Percentiles rank a stretch among this genome's conserved stretches.
Conservation (phyloP, 768 basidiomycete genomes). For the Boletus barrowsii region DNA sequence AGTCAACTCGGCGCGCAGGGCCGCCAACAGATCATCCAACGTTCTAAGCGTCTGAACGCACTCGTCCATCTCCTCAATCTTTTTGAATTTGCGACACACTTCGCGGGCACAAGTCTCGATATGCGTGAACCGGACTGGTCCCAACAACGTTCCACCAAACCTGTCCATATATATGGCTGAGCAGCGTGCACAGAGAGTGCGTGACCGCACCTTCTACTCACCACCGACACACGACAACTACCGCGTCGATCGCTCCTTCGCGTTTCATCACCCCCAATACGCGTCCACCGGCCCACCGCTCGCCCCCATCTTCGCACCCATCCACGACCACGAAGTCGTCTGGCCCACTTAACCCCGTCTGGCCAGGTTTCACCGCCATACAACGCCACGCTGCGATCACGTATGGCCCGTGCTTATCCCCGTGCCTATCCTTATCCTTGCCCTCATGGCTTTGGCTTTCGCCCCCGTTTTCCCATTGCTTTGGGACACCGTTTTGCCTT, state of each 20-base stretch:
- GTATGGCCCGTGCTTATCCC: conserved; percentile 37
- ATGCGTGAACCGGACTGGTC: conserved; percentile 72
- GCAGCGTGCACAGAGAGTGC: neutral
- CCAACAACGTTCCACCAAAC: conserved; percentile 81
- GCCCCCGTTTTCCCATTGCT: no score
- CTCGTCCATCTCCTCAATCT: conserved; percentile 66
- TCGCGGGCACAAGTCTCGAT: conserved; percentile 74
- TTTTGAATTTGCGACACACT: conserved; percentile 67
- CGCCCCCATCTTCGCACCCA: conserved; percentile 74
- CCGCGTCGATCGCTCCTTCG: conserved; percentile 72
- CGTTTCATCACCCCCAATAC: conserved; percentile 66
- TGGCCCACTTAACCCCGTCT: conserved; percentile 62
- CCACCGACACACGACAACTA: conserved; percentile 80
- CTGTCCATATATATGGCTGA: conserved; percentile 34
- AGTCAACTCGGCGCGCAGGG: conserved; percentile 48
- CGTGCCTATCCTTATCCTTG: neutral
- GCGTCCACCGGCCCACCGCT: conserved; percentile 64
- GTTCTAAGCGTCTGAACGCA: conserved; percentile 51
- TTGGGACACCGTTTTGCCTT: no score
- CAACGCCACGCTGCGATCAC: conserved; percentile 79
- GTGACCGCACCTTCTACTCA: neutral
- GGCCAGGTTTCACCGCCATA: conserved; percentile 66
- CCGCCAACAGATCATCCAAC: conserved; percentile 58
- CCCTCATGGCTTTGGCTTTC: no score
- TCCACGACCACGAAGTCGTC: conserved; percentile 70